Conservation (phyloP, 805 yeast genomes). For the Diddensiella transvaalensis region DNA sequence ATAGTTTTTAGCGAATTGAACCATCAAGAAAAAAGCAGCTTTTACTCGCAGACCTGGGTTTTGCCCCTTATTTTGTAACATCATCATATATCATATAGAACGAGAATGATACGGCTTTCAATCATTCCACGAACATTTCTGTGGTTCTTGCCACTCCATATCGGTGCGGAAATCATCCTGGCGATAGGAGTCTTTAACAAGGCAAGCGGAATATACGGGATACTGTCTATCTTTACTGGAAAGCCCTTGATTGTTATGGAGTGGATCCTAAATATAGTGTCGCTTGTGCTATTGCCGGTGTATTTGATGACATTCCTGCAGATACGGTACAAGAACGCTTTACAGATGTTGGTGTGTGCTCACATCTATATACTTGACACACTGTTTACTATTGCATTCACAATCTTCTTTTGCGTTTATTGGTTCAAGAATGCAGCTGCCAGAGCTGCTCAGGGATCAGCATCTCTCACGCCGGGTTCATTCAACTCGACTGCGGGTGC, state of each 20-base stretch:
- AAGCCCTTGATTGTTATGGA: conserved; percentile 81
- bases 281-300: conserved; percentile 59
- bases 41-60: too few species aligned
- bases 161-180: conserved; percentile 81
- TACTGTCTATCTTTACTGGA: conserved; percentile 78
- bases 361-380: conserved; percentile 67
- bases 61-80: too few species aligned
- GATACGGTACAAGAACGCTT: conserved; percentile 52
- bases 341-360: conserved; percentile 60
- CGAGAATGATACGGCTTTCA: conserved; percentile 9
- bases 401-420: conserved; percentile 64
- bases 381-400: conserved; percentile 59
- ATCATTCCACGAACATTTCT: conserved; percentile 51
- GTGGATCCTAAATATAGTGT: conserved; percentile 70
- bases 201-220: conserved; percentile 84
- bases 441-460: neutral
- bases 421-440: conserved; percentile 54
- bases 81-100: too few species aligned
- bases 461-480: neutral
- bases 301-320: conserved; percentile 56
- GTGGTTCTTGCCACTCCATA: conserved; percentile 70
- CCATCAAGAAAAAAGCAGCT: too few species aligned
- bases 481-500: conserved; percentile 1
- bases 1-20: too few species aligned
- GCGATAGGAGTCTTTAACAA: conserved; percentile 79